Conservation (phyloP, 441 rosid genomes). For the Erodium moschatum region DNA sequence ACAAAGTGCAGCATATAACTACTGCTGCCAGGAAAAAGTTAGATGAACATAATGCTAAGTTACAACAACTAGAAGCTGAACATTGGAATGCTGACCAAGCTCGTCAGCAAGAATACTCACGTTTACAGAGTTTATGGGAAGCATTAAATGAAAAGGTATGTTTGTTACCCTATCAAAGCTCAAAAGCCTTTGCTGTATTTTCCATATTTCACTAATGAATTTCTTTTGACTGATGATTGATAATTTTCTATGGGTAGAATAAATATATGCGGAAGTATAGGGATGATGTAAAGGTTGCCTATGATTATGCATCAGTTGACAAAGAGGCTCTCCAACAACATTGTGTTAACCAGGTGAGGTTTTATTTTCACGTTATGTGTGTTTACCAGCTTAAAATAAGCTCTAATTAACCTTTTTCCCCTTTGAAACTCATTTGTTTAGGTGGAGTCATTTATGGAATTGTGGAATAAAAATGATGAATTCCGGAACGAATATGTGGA, state of each 20-base stretch:
- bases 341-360: conserved; percentile 57
- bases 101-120: conserved; percentile 61
- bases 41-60: conserved; percentile 37
- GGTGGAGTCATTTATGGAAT: conserved; percentile 64
- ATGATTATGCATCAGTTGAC: conserved; percentile 50
- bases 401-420: conserved; percentile 11
- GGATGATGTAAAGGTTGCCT: conserved; percentile 50
- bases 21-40: conserved; percentile 47
- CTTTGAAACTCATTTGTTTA: conserved; percentile 26
- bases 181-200: neutral
- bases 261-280: conserved; percentile 44
- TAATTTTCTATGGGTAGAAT: conserved; percentile 39
- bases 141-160: conserved; percentile 57
- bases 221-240: neutral
- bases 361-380: conserved; percentile 1
- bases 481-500: conserved; percentile 57
- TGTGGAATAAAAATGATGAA: conserved; percentile 55
- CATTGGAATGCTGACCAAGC: conserved; percentile 53
- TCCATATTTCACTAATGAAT: neutral
- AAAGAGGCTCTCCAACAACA: conserved; percentile 45
- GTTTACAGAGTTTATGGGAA: conserved; percentile 44
- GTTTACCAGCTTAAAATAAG: neutral
- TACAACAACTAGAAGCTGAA: conserved; percentile 35
- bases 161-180: neutral
- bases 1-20: conserved; percentile 48